Evolutionary conservation across 768 basidiomycete species (phyloP).

Genomic region (Lentinula aciculospora): DNA sequence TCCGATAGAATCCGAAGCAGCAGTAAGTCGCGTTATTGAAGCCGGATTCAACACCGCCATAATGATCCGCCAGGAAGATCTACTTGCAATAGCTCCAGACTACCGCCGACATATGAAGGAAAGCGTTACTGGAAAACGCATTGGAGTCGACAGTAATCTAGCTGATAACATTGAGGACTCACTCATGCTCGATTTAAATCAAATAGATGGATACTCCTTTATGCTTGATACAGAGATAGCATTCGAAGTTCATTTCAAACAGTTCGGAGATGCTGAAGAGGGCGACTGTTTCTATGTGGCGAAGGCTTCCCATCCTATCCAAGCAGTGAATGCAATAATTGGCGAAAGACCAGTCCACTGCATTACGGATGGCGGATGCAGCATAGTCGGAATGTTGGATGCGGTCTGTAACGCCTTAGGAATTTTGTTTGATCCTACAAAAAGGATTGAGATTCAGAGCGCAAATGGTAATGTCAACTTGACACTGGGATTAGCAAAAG

Average conservation of each 20-base stretch:
- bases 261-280: background rate
- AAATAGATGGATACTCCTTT: no score
- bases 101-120: background rate
- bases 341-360: background rate
- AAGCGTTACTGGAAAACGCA: background rate
- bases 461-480: background rate
- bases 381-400: background rate
- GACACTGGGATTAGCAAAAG: constrained; percentile 8
- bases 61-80: background rate
- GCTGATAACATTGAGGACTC: fast-evolving
- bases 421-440: background rate
- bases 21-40: background rate
- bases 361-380: background rate
- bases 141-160: background rate
- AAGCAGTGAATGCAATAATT: background rate
- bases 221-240: fast-evolving
- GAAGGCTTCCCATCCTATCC: background rate
- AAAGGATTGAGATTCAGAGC: background rate
- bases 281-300: background rate
- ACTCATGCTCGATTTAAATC: no score
- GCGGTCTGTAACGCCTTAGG: background rate
- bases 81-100: background rate
- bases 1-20: background rate
- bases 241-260: background rate
- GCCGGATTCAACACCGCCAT: background rate